Evolutionary conservation across 176 grass and related monocot species (phyloP).

Genomic region (Panicum miliaceum): DNA sequence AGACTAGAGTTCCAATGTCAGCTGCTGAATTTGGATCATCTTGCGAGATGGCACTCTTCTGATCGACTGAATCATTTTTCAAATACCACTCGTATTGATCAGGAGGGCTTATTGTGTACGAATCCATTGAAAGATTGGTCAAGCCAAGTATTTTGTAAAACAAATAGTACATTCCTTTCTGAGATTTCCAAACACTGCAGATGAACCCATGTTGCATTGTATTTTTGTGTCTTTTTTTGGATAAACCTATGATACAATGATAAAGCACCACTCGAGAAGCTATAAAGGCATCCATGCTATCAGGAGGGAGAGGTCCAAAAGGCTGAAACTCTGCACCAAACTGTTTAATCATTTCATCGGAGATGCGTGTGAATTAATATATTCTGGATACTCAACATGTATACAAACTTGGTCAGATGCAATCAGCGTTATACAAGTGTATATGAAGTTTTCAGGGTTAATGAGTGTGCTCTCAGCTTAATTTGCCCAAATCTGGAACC

Average conservation of each 20-base stretch:
- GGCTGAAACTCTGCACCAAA: not conserved
- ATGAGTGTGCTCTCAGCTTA: not conserved
- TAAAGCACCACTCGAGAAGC: not conserved
- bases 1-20: conserved; percentile 7
- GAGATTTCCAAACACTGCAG: not conserved
- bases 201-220: not conserved
- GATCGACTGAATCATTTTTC: not conserved
- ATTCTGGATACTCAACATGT: not conserved
- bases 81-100: conserved; percentile 3
- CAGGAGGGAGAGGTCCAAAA: not conserved
- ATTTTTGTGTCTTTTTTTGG: not conserved
- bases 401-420: not conserved
- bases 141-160: conserved; percentile 36
- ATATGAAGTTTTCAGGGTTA: not conserved
- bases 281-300: not conserved
- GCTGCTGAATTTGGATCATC: not conserved
- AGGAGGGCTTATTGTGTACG: conserved; percentile 2
- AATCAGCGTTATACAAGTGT: not conserved
- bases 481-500: not conserved
- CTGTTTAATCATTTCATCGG: not conserved
- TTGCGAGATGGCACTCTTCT: not conserved
- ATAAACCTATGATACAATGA: not conserved
- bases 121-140: not conserved
- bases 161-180: not conserved
- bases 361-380: not conserved